Conservation (phyloP, 2,329 filamentous ascomycete genomes). For the Epichloe brachyelytri region DNA sequence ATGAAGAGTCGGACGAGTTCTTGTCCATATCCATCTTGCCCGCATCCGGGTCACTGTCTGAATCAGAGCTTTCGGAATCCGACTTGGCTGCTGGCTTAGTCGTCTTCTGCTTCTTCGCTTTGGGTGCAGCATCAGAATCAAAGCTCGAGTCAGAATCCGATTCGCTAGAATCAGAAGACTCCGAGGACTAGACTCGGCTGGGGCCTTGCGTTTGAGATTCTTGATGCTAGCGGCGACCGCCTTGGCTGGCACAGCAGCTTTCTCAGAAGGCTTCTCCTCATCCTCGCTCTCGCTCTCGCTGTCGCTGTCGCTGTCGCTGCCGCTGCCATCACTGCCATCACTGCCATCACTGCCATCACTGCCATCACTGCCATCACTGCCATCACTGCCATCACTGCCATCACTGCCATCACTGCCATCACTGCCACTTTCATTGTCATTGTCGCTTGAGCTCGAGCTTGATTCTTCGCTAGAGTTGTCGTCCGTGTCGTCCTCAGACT, state of each 20-base stretch:
- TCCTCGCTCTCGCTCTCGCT: slow-evolving; percentile 12
- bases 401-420: slow-evolving; percentile 9
- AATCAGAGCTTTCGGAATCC: slow-evolving; percentile 9
- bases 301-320: slow-evolving; percentile 6
- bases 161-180: slow-evolving; percentile 17
- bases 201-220: slow-evolving; percentile 29
- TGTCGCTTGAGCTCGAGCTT: slow-evolving; percentile 19
- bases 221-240: slow-evolving; percentile 11
- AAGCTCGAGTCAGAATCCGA: slow-evolving; percentile 27
- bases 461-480: slow-evolving; percentile 20
- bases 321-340: not conserved
- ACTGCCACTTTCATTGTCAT: slow-evolving; percentile 14
- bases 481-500: slow-evolving; percentile 13
- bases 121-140: slow-evolving; percentile 33
- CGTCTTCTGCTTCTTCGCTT: slow-evolving; percentile 39
- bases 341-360: too few species aligned
- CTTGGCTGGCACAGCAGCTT: slow-evolving; percentile 11
- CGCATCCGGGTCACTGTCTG: slow-evolving; percentile 5
- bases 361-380: slow-evolving; percentile 11
- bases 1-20: slow-evolving; percentile 13
- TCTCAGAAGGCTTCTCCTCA: slow-evolving; percentile 6
- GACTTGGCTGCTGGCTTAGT: slow-evolving; percentile 11
- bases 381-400: slow-evolving; percentile 7
- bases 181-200: slow-evolving; percentile 13
- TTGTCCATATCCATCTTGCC: slow-evolving; percentile 11